Base-by-base conservation (phyloP, 2,329 filamentous ascomycete genomes). In the Leptographium lundbergii region DNA sequence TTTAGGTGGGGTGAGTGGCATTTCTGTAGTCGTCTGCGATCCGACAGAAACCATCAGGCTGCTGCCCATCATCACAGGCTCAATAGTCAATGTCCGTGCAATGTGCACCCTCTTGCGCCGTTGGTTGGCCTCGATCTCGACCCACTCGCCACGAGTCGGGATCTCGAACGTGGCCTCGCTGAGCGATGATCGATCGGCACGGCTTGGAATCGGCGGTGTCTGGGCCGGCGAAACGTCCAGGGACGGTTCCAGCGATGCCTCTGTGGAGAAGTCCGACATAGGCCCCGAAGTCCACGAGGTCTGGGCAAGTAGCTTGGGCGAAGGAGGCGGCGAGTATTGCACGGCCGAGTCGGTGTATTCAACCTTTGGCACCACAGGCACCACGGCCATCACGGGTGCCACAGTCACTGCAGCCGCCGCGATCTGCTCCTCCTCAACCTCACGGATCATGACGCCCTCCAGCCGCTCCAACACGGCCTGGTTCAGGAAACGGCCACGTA, bases 261-360 rank as follows among this genome's bases (percentile, higher is more conserved):
- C 24, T 24, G 54, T 13, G 7, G 36, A 24, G 22, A 19, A 6
- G 14, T 60, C 56, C 22, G 39, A 22, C 3, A 54, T 36, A 25
- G 51, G n/a, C 14, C 39, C 42, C 1, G 29, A 45, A 4, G 7
- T 4, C 9, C 27, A n/a, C 6, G 36, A 4, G 1, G 53, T 74
- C 55, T 64, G 65, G 0, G 76, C 70, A 11, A 67, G 61, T 6
- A 77, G 59, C 65, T 76, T 77, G 1, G 89, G 89, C 2, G 90
- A 95, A 3, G 86, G 79, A 1, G 89, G 89, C 53, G 90, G 91
- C 39, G 90, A 94, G 67, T 82, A 94, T 69, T 96, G 91, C 36
- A 89, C 79, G 4, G 85, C 88, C n/a, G 80, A 81, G 67, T 95
- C 88, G 47, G 81, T 80, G 73, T 94, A 95, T 60, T 77, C 74